Base-by-base conservation (phyloP, 1,284 basidiomycete species). In the Sutorius eximius region DNA sequence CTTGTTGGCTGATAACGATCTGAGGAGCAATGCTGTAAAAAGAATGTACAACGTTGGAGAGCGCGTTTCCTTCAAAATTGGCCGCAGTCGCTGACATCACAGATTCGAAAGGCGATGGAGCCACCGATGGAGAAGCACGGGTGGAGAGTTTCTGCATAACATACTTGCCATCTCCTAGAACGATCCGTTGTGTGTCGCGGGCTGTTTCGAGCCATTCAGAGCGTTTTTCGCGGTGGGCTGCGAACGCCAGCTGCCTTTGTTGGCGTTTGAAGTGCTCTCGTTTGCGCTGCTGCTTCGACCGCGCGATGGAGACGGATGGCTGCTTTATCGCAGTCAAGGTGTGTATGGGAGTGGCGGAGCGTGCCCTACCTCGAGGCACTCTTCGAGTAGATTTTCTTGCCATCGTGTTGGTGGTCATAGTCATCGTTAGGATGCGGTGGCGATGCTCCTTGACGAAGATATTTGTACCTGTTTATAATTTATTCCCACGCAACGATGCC, bases 131-230 rank as follows among this genome's bases (percentile, higher is more conserved):
- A 56, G 56, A 57, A 55, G 62, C 60, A 41, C 42, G 37, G 27
- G 48, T 45, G 54, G 61, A 61, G 56, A 58, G 58, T 59, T 61
- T 69, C 58, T 75, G 75, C 64, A 75, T 71, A 51, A 72, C 65
- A 68, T 79, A 79, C 71, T 75, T 73, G 67, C 78, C 77, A 67
- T 77, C 71, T 22, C 75, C 77, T 46, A 76, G 64, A 49, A 77
- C 72, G 47, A 79, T 74, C 45, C 58, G 59, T 45, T 70, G 70
- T 5, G 78, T 79, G 58, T 78, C 77, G 42, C 56, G 60, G 27
- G 78, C 77, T 2, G 71, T 74, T 41, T 63, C 48, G 16, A 64
- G 62, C 72, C 74, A 72, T 36, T 58, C 49, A 0, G 57, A 55
- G 40, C 64, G 68, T 42, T 52, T 71, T 50, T 63, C 44, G 47